Conservation (phyloP, 345 rosid species). For the Carallia pectinifolia region DNA sequence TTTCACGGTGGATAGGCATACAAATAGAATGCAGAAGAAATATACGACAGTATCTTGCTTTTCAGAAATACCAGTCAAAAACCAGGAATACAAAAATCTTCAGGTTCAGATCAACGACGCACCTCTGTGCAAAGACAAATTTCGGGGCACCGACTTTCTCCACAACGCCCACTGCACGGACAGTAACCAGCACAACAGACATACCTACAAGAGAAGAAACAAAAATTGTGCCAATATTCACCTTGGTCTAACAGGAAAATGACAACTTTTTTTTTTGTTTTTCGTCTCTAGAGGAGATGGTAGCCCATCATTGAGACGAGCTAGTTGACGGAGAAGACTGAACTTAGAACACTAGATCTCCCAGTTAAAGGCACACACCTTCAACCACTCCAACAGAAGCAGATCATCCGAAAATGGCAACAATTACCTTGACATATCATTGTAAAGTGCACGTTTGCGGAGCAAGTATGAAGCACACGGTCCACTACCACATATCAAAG, state of each 20-base stretch:
- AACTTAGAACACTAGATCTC: no score
- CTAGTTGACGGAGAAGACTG: no score
- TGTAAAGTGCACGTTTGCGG: slow-evolving; percentile 64
- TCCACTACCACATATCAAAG: slow-evolving; percentile 34
- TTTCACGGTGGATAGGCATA: background rate
- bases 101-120: background rate
- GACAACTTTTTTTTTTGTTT: no score
- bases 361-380: no score
- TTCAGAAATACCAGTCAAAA: no score
- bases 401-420: background rate
- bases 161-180: slow-evolving; percentile 74
- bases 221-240: background rate
- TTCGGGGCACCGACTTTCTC: slow-evolving; percentile 65
- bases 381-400: no score
- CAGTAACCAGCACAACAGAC: slow-evolving; percentile 67
- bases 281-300: no score
- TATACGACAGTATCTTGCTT: no score
- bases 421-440: slow-evolving; percentile 54
- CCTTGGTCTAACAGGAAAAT: background rate
- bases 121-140: slow-evolving; percentile 80
- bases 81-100: background rate
- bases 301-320: no score
- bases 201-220: slow-evolving; percentile 39
- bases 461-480: slow-evolving; percentile 68
- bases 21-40: no score